Conservation (phyloP, 208 protist species). For the Sergeia podlipaevii region DNA sequence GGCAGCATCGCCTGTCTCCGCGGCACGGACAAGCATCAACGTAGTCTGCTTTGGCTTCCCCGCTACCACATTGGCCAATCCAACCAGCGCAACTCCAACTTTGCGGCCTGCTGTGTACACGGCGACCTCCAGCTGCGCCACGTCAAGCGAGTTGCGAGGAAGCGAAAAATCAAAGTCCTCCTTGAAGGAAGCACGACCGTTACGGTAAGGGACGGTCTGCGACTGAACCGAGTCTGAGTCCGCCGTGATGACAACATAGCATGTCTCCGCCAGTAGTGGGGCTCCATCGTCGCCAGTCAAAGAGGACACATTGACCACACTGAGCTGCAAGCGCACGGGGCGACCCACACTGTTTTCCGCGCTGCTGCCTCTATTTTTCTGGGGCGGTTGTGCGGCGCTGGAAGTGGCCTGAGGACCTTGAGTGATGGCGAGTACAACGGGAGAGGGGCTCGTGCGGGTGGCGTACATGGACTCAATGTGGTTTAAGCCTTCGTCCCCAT, state of each 20-base stretch:
- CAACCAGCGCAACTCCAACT: slow-evolving; percentile 55
- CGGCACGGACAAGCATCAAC: slow-evolving; percentile 58
- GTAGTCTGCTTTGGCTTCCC: slow-evolving; percentile 44
- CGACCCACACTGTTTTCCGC: slow-evolving; percentile 4
- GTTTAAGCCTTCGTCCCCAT: slow-evolving; percentile 12
- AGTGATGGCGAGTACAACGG: too few relatives aligned
- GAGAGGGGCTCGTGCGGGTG: too few relatives aligned
- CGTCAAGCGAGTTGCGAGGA: slow-evolving; percentile 24
- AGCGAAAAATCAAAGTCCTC: slow-evolving; percentile 47
- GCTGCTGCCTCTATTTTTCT: slow-evolving; percentile 7
- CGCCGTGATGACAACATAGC: slow-evolving; percentile 41
- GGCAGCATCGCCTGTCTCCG: slow-evolving; percentile 60
- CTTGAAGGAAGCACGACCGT: slow-evolving; percentile 32
- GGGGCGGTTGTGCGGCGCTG: slow-evolving; percentile 5
- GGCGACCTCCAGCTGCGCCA: slow-evolving; percentile 29
- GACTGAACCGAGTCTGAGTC: slow-evolving; percentile 23
- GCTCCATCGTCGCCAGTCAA: slow-evolving; percentile 38
- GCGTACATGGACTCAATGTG: slow-evolving; percentile 2
- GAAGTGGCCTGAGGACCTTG: background rate
- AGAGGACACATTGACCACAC: slow-evolving; percentile 39
- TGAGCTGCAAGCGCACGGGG: slow-evolving; percentile 42
- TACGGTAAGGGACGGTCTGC: slow-evolving; percentile 36
- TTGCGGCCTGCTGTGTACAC: slow-evolving; percentile 51
- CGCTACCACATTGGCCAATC: slow-evolving; percentile 48
- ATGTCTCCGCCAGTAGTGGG: slow-evolving; percentile 31